Percentiles rank a stretch among this genome's conserved stretches.
Evolutionary conservation across 352 stramenopile genomes (phyloP).

Genomic region (Globisporangium carolinianum): DNA sequence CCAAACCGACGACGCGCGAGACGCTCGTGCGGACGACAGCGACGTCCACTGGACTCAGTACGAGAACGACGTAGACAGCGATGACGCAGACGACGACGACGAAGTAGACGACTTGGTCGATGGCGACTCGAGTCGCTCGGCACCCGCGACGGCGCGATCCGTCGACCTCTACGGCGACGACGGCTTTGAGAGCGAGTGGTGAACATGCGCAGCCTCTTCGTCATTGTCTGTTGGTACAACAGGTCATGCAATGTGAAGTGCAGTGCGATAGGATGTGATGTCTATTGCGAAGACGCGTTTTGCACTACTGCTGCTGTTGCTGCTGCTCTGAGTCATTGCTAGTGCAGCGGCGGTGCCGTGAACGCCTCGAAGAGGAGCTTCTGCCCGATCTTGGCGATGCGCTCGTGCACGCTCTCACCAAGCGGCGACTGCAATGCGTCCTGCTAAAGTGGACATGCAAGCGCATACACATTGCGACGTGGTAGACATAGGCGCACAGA

Average conservation of each 20-base stretch:
- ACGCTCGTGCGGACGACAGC: not conserved
- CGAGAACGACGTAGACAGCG: slow-evolving; percentile 1
- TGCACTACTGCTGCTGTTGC: not conserved
- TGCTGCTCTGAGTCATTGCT: not conserved
- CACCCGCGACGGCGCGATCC: slow-evolving; percentile 11
- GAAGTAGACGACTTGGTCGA: slow-evolving; percentile 4
- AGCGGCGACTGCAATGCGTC: not conserved
- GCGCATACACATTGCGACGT: too few species aligned
- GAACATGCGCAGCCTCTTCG: not conserved
- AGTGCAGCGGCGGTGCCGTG: slow-evolving; percentile 9
- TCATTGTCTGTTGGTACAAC: not conserved
- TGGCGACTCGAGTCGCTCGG: slow-evolving; percentile 3
- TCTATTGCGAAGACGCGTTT: not conserved
- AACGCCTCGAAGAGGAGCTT: slow-evolving; percentile 67
- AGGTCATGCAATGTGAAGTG: too few species aligned
- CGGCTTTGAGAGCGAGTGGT: slow-evolving; percentile 49
- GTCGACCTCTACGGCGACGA: slow-evolving; percentile 43
- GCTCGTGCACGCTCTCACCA: slow-evolving; percentile 26
- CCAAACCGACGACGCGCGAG: not conserved
- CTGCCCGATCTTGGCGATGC: slow-evolving; percentile 66
- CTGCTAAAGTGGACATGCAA: too few species aligned
- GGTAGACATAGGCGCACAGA: too few species aligned
- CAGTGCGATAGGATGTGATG: too few species aligned
- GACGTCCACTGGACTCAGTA: slow-evolving; percentile 25
- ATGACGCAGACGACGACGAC: slow-evolving; percentile 10